Percentiles rank a stretch among this genome's conserved stretches.
These are phyloP conservation scores for Pythium aquatile DNA, from an alignment of 352 stramenopile genomes.

Conservation along the genomic window DNA sequence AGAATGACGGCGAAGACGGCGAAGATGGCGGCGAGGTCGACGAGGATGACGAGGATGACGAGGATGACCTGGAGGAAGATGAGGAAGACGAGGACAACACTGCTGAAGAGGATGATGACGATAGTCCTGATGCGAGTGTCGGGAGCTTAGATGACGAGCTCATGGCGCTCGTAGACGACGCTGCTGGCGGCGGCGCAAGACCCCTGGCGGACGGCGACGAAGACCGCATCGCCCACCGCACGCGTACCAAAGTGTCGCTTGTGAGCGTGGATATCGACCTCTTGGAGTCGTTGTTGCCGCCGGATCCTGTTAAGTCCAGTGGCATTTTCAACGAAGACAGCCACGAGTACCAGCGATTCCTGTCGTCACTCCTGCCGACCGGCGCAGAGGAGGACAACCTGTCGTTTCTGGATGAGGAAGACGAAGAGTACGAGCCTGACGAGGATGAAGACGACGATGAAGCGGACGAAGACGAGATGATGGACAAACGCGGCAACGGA, in stretches of 20 bases:
- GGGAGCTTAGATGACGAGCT: constrained; percentile 6
- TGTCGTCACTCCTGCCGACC: constrained; percentile 65
- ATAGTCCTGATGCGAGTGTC: background rate
- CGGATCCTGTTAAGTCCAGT: constrained; percentile 23
- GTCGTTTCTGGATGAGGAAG: constrained; percentile 63
- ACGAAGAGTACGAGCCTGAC: background rate
- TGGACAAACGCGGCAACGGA: constrained; percentile 24
- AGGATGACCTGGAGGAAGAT: constrained; percentile 4
- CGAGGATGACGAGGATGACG: background rate
- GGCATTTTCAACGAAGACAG: constrained; percentile 36
- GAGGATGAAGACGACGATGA: constrained; percentile 19
- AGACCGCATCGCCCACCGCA: constrained; percentile 68
- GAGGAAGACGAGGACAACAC: constrained; percentile 3
- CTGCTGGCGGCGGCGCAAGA: background rate
- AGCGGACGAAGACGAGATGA: constrained; percentile 34
- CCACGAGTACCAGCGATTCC: constrained; percentile 79
- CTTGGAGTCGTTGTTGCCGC: constrained; percentile 58
- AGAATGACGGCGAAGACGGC: constrained; percentile 26
- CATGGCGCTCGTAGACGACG: constrained; percentile 8
- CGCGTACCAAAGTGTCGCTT: constrained; percentile 74
- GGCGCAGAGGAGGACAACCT: constrained; percentile 61
- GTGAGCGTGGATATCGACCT: constrained; percentile 71
- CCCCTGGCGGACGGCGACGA: background rate
- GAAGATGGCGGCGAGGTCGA: background rate
- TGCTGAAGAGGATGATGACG: constrained; percentile 8